Conservation (phyloP, 108 stramenopile species). For the Seminavis robusta region DNA sequence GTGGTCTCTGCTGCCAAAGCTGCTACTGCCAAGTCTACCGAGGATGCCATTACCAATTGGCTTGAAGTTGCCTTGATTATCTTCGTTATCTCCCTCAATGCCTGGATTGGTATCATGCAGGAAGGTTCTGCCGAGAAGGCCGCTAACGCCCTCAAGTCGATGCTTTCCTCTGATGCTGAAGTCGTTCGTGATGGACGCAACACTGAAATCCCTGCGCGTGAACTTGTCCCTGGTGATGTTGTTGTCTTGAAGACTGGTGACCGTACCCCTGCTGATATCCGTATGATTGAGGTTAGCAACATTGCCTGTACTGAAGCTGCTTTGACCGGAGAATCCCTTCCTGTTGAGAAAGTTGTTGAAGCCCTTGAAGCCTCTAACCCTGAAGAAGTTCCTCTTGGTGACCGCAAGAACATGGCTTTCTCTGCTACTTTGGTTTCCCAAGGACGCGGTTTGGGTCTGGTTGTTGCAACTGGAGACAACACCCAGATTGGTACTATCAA, state of each 20-base stretch:
- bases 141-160: conserved; percentile 75
- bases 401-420: conserved; percentile 85
- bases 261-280: conserved; percentile 86
- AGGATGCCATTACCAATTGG: conserved; percentile 42
- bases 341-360: conserved; percentile 76
- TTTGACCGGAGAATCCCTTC: conserved; percentile 90
- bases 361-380: conserved; percentile 41
- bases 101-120: conserved; percentile 78
- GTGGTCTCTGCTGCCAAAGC: conserved; percentile 55
- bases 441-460: conserved; percentile 86
- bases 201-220: conserved; percentile 52
- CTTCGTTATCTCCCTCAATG: conserved; percentile 65
- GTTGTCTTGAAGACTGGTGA: conserved; percentile 73
- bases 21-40: conserved; percentile 22
- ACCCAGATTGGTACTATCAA: conserved; percentile 97
- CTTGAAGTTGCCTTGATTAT: conserved; percentile 68
- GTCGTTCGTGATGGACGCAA: conserved; percentile 69
- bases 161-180: conserved; percentile 71
- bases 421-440: conserved; percentile 86
- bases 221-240: conserved; percentile 77
- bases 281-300: conserved; percentile 71
- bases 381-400: conserved; percentile 73
- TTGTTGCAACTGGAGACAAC: conserved; percentile 72
- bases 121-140: conserved; percentile 80
- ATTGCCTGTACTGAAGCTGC: conserved; percentile 83